phyloP scores from a whole-genome alignment of 805 yeast species.

The Sugiyamaella boreocaroliniensis region DNA sequence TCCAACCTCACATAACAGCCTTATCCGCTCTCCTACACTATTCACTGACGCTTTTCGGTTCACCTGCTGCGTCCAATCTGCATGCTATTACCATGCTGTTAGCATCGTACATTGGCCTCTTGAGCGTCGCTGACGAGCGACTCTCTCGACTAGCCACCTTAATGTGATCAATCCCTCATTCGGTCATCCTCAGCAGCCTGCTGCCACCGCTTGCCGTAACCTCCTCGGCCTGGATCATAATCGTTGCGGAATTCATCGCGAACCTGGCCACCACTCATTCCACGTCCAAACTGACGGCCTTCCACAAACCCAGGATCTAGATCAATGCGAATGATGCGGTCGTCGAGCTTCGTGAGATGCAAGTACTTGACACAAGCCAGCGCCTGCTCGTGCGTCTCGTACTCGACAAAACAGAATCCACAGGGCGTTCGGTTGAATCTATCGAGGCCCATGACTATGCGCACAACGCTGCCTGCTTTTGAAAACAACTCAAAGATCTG shows the following conservation, averaged over 20 bases:
- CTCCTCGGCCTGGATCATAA: constrained; percentile 41
- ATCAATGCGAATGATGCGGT: constrained; percentile 74
- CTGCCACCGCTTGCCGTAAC: constrained; percentile 30
- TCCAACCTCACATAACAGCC: no score
- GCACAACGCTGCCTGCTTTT: constrained; percentile 45
- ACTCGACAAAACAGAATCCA: constrained; percentile 92
- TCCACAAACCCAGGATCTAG: constrained; percentile 94
- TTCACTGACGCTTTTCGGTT: no score
- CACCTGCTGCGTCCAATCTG: no score
- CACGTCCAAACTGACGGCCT: constrained; percentile 95
- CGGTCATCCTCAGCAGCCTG: background rate
- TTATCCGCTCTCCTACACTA: no score
- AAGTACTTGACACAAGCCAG: constrained; percentile 76
- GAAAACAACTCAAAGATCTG: constrained; percentile 83
- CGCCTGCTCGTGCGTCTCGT: constrained; percentile 60
- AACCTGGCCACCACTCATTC: constrained; percentile 87
- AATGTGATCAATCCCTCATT: background rate
- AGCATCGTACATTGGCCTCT: no score
- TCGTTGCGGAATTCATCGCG: constrained; percentile 53
- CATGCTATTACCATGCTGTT: no score
- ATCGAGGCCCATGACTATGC: constrained; percentile 92
- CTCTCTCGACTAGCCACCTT: no score
- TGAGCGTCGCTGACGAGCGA: no score
- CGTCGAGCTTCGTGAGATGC: constrained; percentile 77
- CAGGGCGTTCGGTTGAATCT: constrained; percentile 88